These are phyloP conservation scores for Torrubiella hemipterigena DNA, from an alignment of 2,329 filamentous ascomycete genomes.

Conservation along the genomic window DNA sequence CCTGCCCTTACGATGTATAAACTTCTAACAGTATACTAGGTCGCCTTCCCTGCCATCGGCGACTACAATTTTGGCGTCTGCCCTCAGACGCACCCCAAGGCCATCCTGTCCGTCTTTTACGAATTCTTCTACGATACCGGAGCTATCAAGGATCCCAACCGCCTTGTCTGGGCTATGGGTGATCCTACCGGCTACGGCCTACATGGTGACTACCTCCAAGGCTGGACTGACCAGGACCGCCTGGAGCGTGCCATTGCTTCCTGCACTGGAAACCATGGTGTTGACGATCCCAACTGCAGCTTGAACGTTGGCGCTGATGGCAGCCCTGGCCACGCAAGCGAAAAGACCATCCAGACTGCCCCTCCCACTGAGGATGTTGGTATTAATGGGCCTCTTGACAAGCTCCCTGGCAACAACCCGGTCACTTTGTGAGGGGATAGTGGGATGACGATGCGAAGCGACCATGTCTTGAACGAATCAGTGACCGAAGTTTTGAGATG, in stretches of 20 bases:
- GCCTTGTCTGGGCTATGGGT: slow-evolving; percentile 14
- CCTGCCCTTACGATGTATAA: neutral
- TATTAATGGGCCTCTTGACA: slow-evolving; percentile 10
- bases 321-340: slow-evolving; percentile 9
- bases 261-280: slow-evolving; percentile 13
- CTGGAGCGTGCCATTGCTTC: slow-evolving; percentile 14
- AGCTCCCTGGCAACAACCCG: slow-evolving; percentile 16
- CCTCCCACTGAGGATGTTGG: slow-evolving; percentile 15
- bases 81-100: slow-evolving; percentile 27
- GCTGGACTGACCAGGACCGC: slow-evolving; percentile 15
- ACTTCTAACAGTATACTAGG: slow-evolving; percentile 7
- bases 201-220: slow-evolving; percentile 17
- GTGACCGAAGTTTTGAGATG: too few relatives aligned
- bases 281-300: slow-evolving; percentile 12
- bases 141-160: slow-evolving; percentile 14
- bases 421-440: too few relatives aligned
- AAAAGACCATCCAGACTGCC: slow-evolving; percentile 9
- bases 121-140: slow-evolving; percentile 32
- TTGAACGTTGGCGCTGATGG: slow-evolving; percentile 14
- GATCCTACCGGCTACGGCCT: slow-evolving; percentile 16
- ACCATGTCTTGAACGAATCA: too few relatives aligned
- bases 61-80: slow-evolving; percentile 20
- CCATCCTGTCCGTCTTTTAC: slow-evolving; percentile 30
- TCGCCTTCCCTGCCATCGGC: slow-evolving; percentile 15
- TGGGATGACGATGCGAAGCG: too few relatives aligned